Percentiles rank a stretch among this genome's conserved stretches.
phyloP scores from a whole-genome alignment of 371 early-diverging fungal species.

The Actinomucor elegans region DNA sequence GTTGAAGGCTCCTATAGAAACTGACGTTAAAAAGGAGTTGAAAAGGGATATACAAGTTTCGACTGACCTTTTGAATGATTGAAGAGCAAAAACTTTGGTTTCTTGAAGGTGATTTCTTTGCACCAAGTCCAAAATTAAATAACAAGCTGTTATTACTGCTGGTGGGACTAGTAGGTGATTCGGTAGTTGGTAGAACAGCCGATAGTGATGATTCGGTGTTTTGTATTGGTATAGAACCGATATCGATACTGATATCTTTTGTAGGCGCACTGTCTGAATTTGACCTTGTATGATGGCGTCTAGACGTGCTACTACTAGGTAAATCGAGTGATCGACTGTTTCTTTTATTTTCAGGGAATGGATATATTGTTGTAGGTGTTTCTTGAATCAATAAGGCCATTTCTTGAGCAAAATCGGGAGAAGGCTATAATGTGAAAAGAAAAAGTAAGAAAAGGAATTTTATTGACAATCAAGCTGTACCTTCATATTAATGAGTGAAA shows the following conservation, averaged over 20 bases:
- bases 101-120: slow-evolving; percentile 12
- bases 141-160: slow-evolving; percentile 16
- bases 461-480: slow-evolving; percentile 25
- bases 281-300: slow-evolving; percentile 22
- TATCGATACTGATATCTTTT: not conserved
- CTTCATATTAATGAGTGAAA: slow-evolving; percentile 76
- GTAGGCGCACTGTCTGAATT: slow-evolving; percentile 2
- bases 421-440: no score
- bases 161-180: slow-evolving; percentile 2
- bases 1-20: slow-evolving; percentile 9
- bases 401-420: no score
- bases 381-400: slow-evolving; percentile 22
- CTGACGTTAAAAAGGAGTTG: not conserved
- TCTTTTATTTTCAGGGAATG: slow-evolving; percentile 18
- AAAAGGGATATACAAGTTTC: no score
- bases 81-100: slow-evolving; percentile 23
- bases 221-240: not conserved
- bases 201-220: slow-evolving; percentile 20
- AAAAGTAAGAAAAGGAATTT: no score
- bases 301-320: not conserved
- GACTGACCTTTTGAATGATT: slow-evolving; percentile 13
- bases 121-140: slow-evolving; percentile 19
- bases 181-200: slow-evolving; percentile 18
- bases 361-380: slow-evolving; percentile 10
- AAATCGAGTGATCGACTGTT: slow-evolving; percentile 41